Percentiles rank a stretch among this genome's conserved stretches.
phyloP scores from a whole-genome alignment of 2,329 filamentous ascomycete species.

The Phialocephala sp. region DNA sequence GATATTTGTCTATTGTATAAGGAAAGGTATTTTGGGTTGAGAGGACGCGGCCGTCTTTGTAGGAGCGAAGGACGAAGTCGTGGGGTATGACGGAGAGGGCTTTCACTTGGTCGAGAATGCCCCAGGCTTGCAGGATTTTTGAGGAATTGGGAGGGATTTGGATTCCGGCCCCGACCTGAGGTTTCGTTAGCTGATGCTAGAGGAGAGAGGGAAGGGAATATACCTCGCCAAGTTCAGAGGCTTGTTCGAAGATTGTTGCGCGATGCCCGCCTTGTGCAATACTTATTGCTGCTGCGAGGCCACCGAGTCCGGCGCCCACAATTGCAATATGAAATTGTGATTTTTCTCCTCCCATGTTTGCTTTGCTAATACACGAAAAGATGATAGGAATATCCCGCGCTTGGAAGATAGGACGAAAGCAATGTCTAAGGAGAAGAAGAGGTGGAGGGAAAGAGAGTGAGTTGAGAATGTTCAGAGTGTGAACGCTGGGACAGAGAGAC shows the following conservation, averaged over 20 bases:
- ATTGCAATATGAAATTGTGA: not conserved
- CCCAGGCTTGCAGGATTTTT: conserved; percentile 9
- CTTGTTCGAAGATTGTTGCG: not conserved
- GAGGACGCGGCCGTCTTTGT: not conserved
- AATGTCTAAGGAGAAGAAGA: too few species aligned
- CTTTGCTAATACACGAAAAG: too few species aligned
- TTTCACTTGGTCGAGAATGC: conserved; percentile 14
- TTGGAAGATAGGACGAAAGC: too few species aligned
- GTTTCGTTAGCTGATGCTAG: not conserved
- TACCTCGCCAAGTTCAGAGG: not conserved
- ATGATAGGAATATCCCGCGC: too few species aligned
- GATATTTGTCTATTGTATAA: too few species aligned
- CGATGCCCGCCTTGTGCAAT: not conserved
- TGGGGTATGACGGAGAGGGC: not conserved
- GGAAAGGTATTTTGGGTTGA: too few species aligned
- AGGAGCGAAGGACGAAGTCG: not conserved
- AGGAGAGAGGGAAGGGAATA: not conserved
- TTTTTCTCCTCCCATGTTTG: too few species aligned
- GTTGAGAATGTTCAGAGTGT: too few species aligned
- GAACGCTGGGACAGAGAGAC: too few species aligned
- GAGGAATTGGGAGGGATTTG: conserved; percentile 25
- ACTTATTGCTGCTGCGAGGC: not conserved
- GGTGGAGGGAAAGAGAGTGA: too few species aligned
- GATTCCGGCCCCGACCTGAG: conserved; percentile 25
- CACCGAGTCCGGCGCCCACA: not conserved